Conservation (phyloP, 2,329 filamentous ascomycete genomes). For the Ophiocordyceps camponoti-leonardi region DNA sequence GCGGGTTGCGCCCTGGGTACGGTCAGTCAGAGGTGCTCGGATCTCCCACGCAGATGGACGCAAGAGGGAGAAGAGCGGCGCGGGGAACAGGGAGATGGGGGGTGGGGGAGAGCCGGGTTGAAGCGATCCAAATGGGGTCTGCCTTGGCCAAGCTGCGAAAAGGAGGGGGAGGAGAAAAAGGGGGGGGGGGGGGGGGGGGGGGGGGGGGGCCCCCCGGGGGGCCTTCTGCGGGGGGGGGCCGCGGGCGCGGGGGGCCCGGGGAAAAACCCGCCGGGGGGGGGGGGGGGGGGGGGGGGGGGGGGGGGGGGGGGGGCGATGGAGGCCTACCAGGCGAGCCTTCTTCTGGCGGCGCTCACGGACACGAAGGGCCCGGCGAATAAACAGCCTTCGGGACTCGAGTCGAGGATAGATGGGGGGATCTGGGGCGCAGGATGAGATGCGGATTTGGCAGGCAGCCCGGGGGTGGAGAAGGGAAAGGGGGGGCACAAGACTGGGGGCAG, state of each 20-base stretch:
- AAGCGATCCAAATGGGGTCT: conserved; percentile 1
- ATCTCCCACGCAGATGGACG: not conserved
- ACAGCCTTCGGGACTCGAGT: not conserved
- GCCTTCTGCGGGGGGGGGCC: no score
- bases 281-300: no score
- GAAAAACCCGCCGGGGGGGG: no score
- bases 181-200: no score
- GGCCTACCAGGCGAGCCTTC: conserved; percentile 4
- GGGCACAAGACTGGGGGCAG: conserved; percentile 5
- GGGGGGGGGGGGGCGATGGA: conserved; percentile 1
- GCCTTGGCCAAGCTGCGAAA: not conserved
- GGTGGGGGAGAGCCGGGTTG: conserved; percentile 1
- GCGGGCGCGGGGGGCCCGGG: no score
- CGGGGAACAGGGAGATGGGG: conserved; percentile 1
- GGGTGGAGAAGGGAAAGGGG: not conserved
- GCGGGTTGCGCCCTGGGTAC: conserved; percentile 4
- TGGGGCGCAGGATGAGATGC: conserved; percentile 12
- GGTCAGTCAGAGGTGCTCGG: conserved; percentile 5
- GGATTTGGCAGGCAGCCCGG: conserved; percentile 2
- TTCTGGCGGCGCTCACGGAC: conserved; percentile 6
- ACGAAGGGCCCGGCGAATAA: conserved; percentile 7
- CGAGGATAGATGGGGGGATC: conserved; percentile 1
- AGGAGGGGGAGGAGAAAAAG: no score
- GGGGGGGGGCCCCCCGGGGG: no score
- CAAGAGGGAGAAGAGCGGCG: not conserved